Percentiles rank a stretch among this genome's conserved stretches.
These are phyloP conservation scores for Geranium rotundifolium DNA, from an alignment of 345 rosid genomes.

Conservation along the genomic window DNA sequence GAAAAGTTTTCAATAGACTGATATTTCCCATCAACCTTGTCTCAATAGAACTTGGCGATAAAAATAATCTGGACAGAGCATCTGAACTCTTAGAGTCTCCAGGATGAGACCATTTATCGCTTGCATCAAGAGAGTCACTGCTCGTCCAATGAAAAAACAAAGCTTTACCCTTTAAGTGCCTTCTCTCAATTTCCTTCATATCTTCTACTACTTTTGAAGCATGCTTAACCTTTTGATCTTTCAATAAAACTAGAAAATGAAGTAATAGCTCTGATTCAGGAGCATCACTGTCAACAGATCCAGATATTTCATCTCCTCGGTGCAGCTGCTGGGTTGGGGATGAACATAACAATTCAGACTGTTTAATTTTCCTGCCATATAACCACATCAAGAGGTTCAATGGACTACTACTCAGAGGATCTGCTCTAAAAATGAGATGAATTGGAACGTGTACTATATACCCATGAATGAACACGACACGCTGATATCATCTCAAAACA, in stretches of 20 bases:
- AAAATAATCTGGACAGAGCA: slow-evolving; percentile 19
- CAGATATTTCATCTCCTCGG: slow-evolving; percentile 19
- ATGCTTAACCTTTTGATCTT: slow-evolving; percentile 49
- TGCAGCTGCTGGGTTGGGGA: slow-evolving; percentile 13
- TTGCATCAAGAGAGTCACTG: slow-evolving; percentile 2
- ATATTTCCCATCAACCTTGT: slow-evolving; percentile 48
- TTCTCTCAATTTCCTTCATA: slow-evolving; percentile 54
- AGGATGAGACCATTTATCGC: slow-evolving; percentile 17
- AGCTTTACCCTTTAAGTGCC: slow-evolving; percentile 22
- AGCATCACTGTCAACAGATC: slow-evolving; percentile 27
- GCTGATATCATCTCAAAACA: too few species aligned
- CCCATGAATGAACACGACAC: too few species aligned
- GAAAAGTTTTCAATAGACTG: slow-evolving; percentile 63
- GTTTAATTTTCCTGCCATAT: slow-evolving; percentile 53
- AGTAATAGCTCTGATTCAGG: slow-evolving; percentile 51
- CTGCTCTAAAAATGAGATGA: too few species aligned
- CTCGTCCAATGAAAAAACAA: slow-evolving; percentile 17
- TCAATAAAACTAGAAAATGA: slow-evolving; percentile 48
- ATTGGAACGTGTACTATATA: too few species aligned
- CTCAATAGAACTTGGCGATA: slow-evolving; percentile 22
- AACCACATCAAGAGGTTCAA: too few species aligned
- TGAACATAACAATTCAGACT: slow-evolving; percentile 46
- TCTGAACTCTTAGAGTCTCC: slow-evolving; percentile 14
- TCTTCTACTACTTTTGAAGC: slow-evolving; percentile 55
- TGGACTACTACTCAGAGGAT: too few species aligned